Percentiles rank a stretch among this genome's conserved stretches.
Evolutionary conservation across 202 grass and related monocot genomes (phyloP).

Genomic region (Tripidium arundinaceum): DNA sequence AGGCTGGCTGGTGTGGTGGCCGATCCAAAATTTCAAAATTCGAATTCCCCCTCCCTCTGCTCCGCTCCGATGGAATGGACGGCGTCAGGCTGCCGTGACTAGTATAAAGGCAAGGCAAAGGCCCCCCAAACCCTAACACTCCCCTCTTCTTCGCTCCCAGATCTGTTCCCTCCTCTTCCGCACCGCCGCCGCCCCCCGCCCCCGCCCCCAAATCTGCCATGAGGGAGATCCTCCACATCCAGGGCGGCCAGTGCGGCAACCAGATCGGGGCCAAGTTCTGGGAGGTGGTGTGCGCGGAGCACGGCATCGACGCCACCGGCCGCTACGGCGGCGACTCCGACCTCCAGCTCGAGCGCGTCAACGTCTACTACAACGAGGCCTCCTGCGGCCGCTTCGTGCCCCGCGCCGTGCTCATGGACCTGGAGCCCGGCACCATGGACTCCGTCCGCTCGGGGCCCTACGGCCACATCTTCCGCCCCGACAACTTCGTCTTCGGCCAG

Average conservation of each 20-base stretch:
- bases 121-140: not conserved
- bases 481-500: slow-evolving; percentile 92
- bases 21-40: too few species aligned
- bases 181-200: too few species aligned
- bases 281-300: too few species aligned
- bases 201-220: slow-evolving; percentile 39
- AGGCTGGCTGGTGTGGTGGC: too few species aligned
- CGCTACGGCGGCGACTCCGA: slow-evolving; percentile 76
- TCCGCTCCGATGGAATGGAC: too few species aligned
- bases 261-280: slow-evolving; percentile 56
- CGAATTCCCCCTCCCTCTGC: too few species aligned
- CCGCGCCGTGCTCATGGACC: slow-evolving; percentile 84
- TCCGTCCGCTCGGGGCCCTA: slow-evolving; percentile 73
- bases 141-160: too few species aligned
- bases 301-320: slow-evolving; percentile 21
- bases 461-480: slow-evolving; percentile 88
- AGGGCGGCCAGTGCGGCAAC: slow-evolving; percentile 97
- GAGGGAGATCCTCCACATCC: slow-evolving; percentile 97
- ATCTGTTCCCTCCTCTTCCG: not conserved
- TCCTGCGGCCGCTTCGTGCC: slow-evolving; percentile 61
- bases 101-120: not conserved
- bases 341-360: slow-evolving; percentile 84
- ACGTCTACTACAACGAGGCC: slow-evolving; percentile 97
- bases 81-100: not conserved
- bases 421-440: slow-evolving; percentile 94